These are phyloP conservation scores for Penicillium sp. DNA, from an alignment of 2,329 filamentous ascomycete species.

Conservation along the genomic window DNA sequence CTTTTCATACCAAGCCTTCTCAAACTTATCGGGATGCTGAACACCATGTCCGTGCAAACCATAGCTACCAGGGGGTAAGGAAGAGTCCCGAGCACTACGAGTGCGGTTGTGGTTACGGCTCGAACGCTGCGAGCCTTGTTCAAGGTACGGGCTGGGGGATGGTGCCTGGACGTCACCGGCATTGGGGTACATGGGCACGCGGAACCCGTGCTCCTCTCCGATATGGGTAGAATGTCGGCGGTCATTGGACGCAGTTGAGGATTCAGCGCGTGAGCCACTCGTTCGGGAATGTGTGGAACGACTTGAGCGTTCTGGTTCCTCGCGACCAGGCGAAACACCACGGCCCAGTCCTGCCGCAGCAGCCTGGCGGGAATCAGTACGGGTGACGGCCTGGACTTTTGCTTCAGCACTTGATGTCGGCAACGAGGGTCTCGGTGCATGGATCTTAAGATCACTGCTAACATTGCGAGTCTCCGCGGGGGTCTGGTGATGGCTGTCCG, in stretches of 20 bases:
- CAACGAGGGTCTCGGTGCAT: conserved; percentile 85
- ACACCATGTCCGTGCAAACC: conserved; percentile 86
- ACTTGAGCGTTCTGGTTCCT: conserved; percentile 53
- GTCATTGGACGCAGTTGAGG: conserved; percentile 46
- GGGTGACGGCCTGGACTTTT: conserved; percentile 77
- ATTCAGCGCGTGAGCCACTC: conserved; percentile 53
- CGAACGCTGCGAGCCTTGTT: conserved; percentile 45
- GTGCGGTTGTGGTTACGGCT: conserved; percentile 65
- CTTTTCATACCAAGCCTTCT: conserved; percentile 89
- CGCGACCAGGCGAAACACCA: conserved; percentile 44
- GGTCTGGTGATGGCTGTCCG: conserved; percentile 45
- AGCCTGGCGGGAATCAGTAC: conserved; percentile 84
- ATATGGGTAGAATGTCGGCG: conserved; percentile 56
- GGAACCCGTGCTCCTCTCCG: conserved; percentile 82
- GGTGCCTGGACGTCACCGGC: conserved; percentile 96
- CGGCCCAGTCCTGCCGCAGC: conserved; percentile 81
- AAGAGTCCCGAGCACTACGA: conserved; percentile 67
- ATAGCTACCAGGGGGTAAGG: conserved; percentile 82
- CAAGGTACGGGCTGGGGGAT: conserved; percentile 64
- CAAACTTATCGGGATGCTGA: conserved; percentile 72
- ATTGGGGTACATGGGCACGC: conserved; percentile 89
- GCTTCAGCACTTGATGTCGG: conserved; percentile 78
- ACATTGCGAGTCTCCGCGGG: conserved; percentile 75
- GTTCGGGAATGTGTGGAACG: conserved; percentile 61
- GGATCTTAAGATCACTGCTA: conserved; percentile 75